These are phyloP conservation scores for Chiua virens DNA, from an alignment of 768 basidiomycete species.

Conservation along the genomic window DNA sequence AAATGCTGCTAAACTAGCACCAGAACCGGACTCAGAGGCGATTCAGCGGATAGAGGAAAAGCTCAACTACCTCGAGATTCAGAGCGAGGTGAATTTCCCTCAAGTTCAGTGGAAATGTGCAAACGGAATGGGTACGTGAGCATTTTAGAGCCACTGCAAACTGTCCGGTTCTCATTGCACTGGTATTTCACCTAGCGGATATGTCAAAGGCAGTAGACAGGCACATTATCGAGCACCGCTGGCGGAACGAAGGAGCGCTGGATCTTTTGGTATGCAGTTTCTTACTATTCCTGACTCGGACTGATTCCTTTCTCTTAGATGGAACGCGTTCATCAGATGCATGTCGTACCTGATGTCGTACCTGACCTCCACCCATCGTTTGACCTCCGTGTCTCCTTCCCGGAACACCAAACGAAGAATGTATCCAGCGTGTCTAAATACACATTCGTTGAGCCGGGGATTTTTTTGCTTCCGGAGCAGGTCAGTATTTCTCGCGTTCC, in stretches of 20 bases:
- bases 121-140: conserved; percentile 78
- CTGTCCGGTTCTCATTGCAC: background rate
- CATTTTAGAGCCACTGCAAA: background rate
- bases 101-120: conserved; percentile 74
- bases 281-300: background rate
- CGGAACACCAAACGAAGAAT: conserved; percentile 25
- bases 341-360: conserved; percentile 85
- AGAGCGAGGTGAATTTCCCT: conserved; percentile 84
- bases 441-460: conserved; percentile 65
- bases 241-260: conserved; percentile 81
- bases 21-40: conserved; percentile 34
- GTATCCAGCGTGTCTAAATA: conserved; percentile 25
- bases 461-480: conserved; percentile 65
- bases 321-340: conserved; percentile 91
- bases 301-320: conserved; percentile 50
- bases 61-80: conserved; percentile 66
- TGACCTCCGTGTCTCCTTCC: conserved; percentile 69
- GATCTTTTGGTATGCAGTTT: conserved; percentile 65
- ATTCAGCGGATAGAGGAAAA: conserved; percentile 49
- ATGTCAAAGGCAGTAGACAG: conserved; percentile 70
- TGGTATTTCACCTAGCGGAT: conserved; percentile 47
- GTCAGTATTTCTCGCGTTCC: conserved; percentile 36
- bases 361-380: conserved; percentile 68
- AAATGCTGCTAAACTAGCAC: conserved; percentile 19
- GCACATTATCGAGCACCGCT: conserved; percentile 79